These are phyloP conservation scores for Phaeosphaeria sp. DNA, from an alignment of 2,329 filamentous ascomycete species.

Conservation along the genomic window DNA sequence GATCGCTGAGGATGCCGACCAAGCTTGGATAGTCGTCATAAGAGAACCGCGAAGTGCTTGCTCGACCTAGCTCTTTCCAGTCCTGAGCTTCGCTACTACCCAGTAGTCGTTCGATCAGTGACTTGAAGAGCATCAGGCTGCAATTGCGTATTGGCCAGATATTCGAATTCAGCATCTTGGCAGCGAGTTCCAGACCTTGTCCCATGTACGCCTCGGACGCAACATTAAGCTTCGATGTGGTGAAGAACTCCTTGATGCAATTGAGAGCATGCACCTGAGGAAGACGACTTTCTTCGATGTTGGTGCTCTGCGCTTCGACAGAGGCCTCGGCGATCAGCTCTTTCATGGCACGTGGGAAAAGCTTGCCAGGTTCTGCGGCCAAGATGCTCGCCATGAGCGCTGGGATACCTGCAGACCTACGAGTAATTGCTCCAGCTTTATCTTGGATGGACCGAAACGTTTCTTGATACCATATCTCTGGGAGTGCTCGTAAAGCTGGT, in stretches of 20 bases:
- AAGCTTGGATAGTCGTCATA: slow-evolving; percentile 74
- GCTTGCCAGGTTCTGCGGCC: slow-evolving; percentile 65
- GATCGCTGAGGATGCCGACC: slow-evolving; percentile 66
- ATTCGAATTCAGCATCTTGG: slow-evolving; percentile 77
- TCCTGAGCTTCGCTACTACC: slow-evolving; percentile 72
- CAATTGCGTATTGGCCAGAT: slow-evolving; percentile 96
- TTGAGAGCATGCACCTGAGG: slow-evolving; percentile 96
- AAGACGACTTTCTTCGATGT: slow-evolving; percentile 64
- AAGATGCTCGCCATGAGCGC: slow-evolving; percentile 84
- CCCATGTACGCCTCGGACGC: slow-evolving; percentile 77
- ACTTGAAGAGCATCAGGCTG: slow-evolving; percentile 85
- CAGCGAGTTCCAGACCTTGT: slow-evolving; percentile 78
- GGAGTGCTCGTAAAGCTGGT: slow-evolving; percentile 54
- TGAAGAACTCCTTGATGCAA: slow-evolving; percentile 90
- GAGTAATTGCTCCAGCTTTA: slow-evolving; percentile 79
- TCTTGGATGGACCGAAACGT: slow-evolving; percentile 74
- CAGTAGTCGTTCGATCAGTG: slow-evolving; percentile 79
- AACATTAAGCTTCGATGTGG: slow-evolving; percentile 76
- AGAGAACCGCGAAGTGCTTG: slow-evolving; percentile 63
- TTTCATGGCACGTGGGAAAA: slow-evolving; percentile 70
- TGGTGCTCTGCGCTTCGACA: slow-evolving; percentile 61
- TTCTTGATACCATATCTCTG: slow-evolving; percentile 73
- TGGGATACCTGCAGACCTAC: slow-evolving; percentile 90
- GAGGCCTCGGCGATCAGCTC: slow-evolving; percentile 68
- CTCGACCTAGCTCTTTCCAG: slow-evolving; percentile 59